A percentile compares a stretch with the other conserved stretches of the same genome.
Evolutionary conservation across 2,329 filamentous ascomycete genomes (phyloP).

Genomic region (Plenodomus tracheiphilus): DNA sequence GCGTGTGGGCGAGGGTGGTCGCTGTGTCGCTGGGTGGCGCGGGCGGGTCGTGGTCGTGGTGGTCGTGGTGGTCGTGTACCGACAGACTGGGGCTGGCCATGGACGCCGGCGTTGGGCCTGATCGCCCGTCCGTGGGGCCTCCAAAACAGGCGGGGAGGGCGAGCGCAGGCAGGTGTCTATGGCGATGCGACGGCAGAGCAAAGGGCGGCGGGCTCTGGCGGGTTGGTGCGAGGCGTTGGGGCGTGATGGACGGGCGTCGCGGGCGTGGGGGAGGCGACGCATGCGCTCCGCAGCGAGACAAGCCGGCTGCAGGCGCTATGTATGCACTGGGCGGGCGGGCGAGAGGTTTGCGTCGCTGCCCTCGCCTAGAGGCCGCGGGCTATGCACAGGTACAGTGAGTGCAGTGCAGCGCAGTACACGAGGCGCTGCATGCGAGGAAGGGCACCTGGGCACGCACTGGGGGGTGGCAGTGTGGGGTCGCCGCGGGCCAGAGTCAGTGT

Average conservation of each 20-base stretch:
- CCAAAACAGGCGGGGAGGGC: constrained; percentile 9
- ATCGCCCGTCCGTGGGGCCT: constrained; percentile 14
- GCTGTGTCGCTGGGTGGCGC: too few relatives aligned
- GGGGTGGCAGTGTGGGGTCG: constrained; percentile 11
- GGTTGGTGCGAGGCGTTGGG: constrained; percentile 16
- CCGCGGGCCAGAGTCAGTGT: constrained; percentile 3
- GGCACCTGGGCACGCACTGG: constrained; percentile 7
- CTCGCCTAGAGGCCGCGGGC: neutral
- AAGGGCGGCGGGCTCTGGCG: constrained; percentile 1
- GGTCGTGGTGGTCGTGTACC: constrained; percentile 10
- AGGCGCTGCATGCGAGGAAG: constrained; percentile 13
- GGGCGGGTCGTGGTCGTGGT: constrained; percentile 6
- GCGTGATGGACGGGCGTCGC: constrained; percentile 14
- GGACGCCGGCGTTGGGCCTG: constrained; percentile 18
- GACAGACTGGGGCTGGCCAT: constrained; percentile 31
- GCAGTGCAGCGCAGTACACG: too few relatives aligned
- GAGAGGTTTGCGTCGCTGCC: neutral
- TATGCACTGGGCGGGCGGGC: constrained; percentile 6
- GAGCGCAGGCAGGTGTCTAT: neutral
- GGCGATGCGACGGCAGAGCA: constrained; percentile 1
- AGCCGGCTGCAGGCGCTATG: constrained; percentile 13
- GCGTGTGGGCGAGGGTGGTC: neutral
- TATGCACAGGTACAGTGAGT: too few relatives aligned
- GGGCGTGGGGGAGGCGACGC: constrained; percentile 12
- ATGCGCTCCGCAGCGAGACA: constrained; percentile 14